Conservation (phyloP, 2,329 filamentous ascomycete species). For the Neofusicoccum laricinum region DNA sequence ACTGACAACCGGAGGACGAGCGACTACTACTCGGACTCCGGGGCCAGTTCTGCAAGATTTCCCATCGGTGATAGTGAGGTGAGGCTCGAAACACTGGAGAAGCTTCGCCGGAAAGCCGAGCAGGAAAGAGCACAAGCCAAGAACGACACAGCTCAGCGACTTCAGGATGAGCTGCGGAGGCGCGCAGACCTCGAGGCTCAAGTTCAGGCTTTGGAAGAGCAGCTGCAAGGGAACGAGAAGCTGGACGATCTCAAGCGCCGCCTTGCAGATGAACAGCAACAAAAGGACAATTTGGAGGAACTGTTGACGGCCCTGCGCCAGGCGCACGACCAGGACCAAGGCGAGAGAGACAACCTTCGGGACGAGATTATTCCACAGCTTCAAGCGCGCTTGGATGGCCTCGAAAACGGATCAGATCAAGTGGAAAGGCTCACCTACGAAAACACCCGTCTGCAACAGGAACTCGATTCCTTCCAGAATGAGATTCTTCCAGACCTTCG, state of each 20-base stretch:
- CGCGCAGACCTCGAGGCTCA: conserved; percentile 77
- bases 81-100: conserved; percentile 71
- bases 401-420: conserved; percentile 71
- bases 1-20: conserved; percentile 74
- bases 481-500: conserved; percentile 14
- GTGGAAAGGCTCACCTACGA: conserved; percentile 74
- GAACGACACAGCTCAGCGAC: conserved; percentile 77
- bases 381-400: conserved; percentile 69
- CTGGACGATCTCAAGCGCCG: conserved; percentile 82
- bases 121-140: conserved; percentile 87
- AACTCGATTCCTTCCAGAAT: conserved; percentile 56
- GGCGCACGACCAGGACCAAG: conserved; percentile 77
- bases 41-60: conserved; percentile 78
- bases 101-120: conserved; percentile 76
- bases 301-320: conserved; percentile 77
- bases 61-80: conserved; percentile 59
- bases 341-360: conserved; percentile 87
- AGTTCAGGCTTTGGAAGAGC: conserved; percentile 76
- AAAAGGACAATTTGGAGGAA: conserved; percentile 93
- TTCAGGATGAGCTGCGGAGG: conserved; percentile 79
- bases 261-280: conserved; percentile 77
- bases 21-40: conserved; percentile 97
- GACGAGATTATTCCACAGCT: conserved; percentile 84
- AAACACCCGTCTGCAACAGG: conserved; percentile 80
- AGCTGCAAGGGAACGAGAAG: conserved; percentile 61